These are phyloP conservation scores for Vigna nakashimae DNA, from an alignment of 306 rosid species.

Conservation along the genomic window DNA sequence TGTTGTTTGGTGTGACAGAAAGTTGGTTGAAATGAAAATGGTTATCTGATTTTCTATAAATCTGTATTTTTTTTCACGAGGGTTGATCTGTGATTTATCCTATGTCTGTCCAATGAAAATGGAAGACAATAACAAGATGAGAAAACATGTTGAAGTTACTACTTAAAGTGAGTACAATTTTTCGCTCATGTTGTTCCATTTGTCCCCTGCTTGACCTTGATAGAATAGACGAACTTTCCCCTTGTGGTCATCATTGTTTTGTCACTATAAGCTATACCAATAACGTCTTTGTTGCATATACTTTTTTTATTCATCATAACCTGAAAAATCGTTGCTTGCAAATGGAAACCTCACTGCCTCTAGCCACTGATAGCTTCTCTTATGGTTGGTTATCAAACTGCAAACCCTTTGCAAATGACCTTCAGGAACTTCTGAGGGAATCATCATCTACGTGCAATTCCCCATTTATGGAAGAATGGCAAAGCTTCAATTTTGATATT, in stretches of 20 bases:
- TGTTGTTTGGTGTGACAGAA: conserved; percentile 30
- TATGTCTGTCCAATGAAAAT: conserved; percentile 28
- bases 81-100: conserved; percentile 37
- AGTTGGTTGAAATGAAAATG: not conserved
- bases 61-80: conserved; percentile 5
- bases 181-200: conserved; percentile 47
- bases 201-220: conserved; percentile 56
- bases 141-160: conserved; percentile 34
- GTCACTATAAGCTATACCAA: conserved; percentile 45
- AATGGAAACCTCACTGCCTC: conserved; percentile 54
- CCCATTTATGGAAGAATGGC: conserved; percentile 34
- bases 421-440: not conserved
- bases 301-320: conserved; percentile 25
- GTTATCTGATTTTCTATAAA: conserved; percentile 19
- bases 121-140: conserved; percentile 36
- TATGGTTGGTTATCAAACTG: conserved; percentile 59
- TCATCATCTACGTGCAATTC: not conserved
- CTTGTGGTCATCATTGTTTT: conserved; percentile 50
- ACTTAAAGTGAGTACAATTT: conserved; percentile 33
- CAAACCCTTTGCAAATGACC: conserved; percentile 23
- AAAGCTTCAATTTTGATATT: conserved; percentile 57
- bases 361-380: conserved; percentile 71
- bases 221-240: conserved; percentile 50
- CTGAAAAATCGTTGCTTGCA: conserved; percentile 32
- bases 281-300: conserved; percentile 44